Base-by-base conservation (phyloP, 306 rosid species). In the Casuarina glauca region DNA sequence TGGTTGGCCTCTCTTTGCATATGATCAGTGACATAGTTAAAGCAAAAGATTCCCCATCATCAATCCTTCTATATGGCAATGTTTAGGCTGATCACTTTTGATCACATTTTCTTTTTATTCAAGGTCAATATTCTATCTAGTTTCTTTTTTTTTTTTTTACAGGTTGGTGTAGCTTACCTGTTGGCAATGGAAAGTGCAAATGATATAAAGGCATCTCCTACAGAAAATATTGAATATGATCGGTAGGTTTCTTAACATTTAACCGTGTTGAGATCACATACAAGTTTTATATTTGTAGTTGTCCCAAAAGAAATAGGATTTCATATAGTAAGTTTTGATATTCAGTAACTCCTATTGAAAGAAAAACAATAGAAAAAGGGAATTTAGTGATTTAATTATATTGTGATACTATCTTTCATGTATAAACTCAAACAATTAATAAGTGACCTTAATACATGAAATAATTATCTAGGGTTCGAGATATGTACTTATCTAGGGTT, bases 121-220 rank as follows among this genome's bases (percentile, higher is more conserved):
- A 16, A 70, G 63, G 43, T 60, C 35, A 6, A 78, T 72, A 58
- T 73, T 52, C 64, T 57, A 19, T 46, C 54, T 78, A 49, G 26
- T 46, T 55, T 9, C 75, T 50, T 63, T 52, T 77, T 80, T 52
- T 77, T 80, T 26, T 26, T 26, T 26, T 26, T 26, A 70, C 96
- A 95, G 98, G 93, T 91, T 69, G 98, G 98, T 75, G 82, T 95
- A 76, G 97, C 98, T 83, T 95, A 91, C 87, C 87, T 95, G 76
- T 67, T 95, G 93, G 98, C 98, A 52, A 80, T 95, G 80, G 93
- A 92, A 87, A 84, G 81, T 74, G 93, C 98, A 79, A 95, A 95
- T 82, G 75, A 82, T 80, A 70, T 95, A 73, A 70, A 4, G 55
- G 83, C 91, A 78, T 83, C 97, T 82, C 91, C 93, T 32, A 76